Evolutionary conservation across 73 alveolate genomes (phyloP), one percentile per base, ranked within the genome.

Genomic region (Symbiodinium pilosum): DNA sequence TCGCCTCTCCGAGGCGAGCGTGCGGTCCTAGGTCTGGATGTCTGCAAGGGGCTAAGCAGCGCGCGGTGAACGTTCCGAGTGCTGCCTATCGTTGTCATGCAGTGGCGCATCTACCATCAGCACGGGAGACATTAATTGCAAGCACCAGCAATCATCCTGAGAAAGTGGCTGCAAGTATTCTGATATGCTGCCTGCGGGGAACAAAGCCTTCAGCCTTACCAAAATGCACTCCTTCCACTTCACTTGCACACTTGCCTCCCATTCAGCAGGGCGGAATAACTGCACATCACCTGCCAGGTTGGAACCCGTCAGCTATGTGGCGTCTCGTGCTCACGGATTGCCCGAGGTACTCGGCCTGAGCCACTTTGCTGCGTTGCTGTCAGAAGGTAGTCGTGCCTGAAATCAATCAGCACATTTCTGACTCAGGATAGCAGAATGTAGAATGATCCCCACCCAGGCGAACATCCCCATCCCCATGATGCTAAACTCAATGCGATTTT

Each of bases 201-300:
- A n/a, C n/a, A n/a, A n/a, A n/a, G n/a, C n/a, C n/a, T n/a, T n/a
- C n/a, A n/a, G n/a, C n/a, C n/a, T n/a, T n/a, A n/a, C n/a, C n/a
- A n/a, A n/a, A n/a, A n/a, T n/a, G n/a, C n/a, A n/a, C n/a, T 54
- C 73, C 34, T 26, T 30, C 7, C 34, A 0, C 73, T 30, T 18
- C 32, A 26, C 34, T 26, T 54, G n/a, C n/a, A n/a, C 26, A 26
- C 6, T 11, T 0, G 87, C 96, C 96, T 91, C 69, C 96, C 96
- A 91, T 51, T 91, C 96, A 16, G 75, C 96, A 39, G 83, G 88
- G 14, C 96, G 87, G 43, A 91, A 91, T 7, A 91, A 40, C 44
- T 32, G 96, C 54, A 91, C 96, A 7, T 91, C 96, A 39, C 96
- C 96, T 91, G 28, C 21, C 24, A 11, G 51, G 83, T 38, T 20